Conservation (phyloP, 169 alveolate species). For the Cryptosporidium baileyi region DNA sequence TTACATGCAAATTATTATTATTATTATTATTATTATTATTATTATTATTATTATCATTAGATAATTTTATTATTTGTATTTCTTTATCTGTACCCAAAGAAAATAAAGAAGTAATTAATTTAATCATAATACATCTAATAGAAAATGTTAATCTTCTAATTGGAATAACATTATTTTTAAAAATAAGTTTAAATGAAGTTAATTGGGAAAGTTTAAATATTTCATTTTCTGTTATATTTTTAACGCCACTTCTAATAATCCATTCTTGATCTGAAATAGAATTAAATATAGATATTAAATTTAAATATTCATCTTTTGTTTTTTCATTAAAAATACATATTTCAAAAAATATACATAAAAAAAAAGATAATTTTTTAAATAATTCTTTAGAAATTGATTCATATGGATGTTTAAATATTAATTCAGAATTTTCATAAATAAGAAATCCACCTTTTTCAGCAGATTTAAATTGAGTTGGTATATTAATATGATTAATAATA, state of each 20-base stretch:
- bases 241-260: neutral
- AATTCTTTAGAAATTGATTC: neutral
- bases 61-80: neutral
- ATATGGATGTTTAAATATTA: conserved; percentile 9
- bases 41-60: neutral
- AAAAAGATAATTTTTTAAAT: conserved; percentile 3
- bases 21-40: neutral
- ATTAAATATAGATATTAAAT: neutral
- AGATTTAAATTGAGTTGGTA: neutral
- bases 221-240: neutral
- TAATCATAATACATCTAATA: conserved; percentile 6
- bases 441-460: conserved; percentile 41
- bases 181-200: neutral
- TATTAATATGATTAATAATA: neutral
- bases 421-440: neutral
- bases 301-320: neutral
- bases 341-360: neutral
- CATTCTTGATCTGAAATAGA: conserved; percentile 44
- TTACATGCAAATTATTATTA: no score
- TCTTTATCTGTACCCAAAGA: conserved; percentile 23
- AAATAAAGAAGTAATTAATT: neutral
- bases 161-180: neutral
- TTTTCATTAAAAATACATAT: neutral
- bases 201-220: neutral
- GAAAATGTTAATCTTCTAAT: neutral